A percentile compares a stretch with the other conserved stretches of the same genome.
Evolutionary conservation across 208 protist genomes (phyloP).

Genomic region (Trichomonas vaginalis): DNA sequence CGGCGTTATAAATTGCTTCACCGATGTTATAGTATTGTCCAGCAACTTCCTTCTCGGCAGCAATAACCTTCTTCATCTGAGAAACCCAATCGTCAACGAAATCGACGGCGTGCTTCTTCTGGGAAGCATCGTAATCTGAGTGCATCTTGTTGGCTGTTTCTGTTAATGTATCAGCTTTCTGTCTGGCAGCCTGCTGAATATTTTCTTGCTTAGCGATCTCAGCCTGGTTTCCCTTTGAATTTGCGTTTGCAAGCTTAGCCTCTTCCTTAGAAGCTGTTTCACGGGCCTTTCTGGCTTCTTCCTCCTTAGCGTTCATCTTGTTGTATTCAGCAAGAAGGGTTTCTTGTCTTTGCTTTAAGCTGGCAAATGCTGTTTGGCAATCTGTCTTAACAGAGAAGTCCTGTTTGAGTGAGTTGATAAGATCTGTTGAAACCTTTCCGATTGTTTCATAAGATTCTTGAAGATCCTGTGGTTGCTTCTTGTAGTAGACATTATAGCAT

Average conservation of each 20-base stretch:
- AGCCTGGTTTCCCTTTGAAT: not conserved
- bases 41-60: not conserved
- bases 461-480: not conserved
- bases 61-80: not conserved
- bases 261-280: not conserved
- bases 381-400: not conserved
- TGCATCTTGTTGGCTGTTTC: not conserved
- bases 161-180: not conserved
- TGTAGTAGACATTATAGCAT: not conserved
- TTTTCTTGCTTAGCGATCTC: not conserved
- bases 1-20: not conserved
- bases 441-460: not conserved
- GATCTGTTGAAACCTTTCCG: not conserved
- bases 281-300: not conserved
- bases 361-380: not conserved
- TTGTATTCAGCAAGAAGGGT: not conserved
- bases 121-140: not conserved
- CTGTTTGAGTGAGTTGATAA: not conserved
- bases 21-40: not conserved
- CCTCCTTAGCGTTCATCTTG: not conserved
- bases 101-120: not conserved
- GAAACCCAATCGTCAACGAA: not conserved
- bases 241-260: not conserved
- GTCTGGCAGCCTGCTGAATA: not conserved
- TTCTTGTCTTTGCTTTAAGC: not conserved